Evolutionary conservation across 1,139 yeast genomes (phyloP), one percentile per base, ranked within the genome.

Genomic region (Scheffersomyces insectosa): DNA sequence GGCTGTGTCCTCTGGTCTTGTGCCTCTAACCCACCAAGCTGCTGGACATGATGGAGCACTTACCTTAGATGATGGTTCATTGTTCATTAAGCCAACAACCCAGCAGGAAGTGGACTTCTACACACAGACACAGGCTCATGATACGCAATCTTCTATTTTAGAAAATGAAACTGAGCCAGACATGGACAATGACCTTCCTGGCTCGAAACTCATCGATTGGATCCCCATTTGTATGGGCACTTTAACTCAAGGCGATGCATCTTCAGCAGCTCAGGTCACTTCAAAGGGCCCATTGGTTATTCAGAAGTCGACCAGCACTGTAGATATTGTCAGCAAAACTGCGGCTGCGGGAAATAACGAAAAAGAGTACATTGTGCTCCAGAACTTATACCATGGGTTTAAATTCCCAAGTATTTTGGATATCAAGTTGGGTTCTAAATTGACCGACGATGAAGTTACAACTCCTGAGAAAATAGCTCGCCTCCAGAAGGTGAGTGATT

Each of bases 21-120:
- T 42, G 8, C 59, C 63, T 6, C 53, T 66, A 3, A 50, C 49
- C 14, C 79, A 74, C 49, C 76, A 72, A 51, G 98, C 95, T 3
- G 99, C 98, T 0, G 99, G 99, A 9, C 99, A 93, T 58, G 86
- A 76, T 12, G 98, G 97, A 0, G 79, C 86, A 10, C 57, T 89
- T 49, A 81, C 83, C 34, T 68, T 55, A 35, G 66, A 62, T 4
- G 76, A 75, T 27, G 95, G 91, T 1, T 65, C 79, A 9, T 65
- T 91, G 20, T 85, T 90, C 55, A 80, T 88, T 45, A 93, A 93
- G 62, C 82, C 84, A 0, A 73, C 93, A 0, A 60, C 66, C 0
- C 65, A 63, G 23, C 82, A 80, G 51, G 99, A 93, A 62, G 64
- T 85, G 28, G 82, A 77, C 12, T 93, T 93, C 61, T 93, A 93